Evolutionary conservation across 116 monocot species (phyloP), one percentile per base, ranked within the genome.

Genomic region (Zostera marina): DNA sequence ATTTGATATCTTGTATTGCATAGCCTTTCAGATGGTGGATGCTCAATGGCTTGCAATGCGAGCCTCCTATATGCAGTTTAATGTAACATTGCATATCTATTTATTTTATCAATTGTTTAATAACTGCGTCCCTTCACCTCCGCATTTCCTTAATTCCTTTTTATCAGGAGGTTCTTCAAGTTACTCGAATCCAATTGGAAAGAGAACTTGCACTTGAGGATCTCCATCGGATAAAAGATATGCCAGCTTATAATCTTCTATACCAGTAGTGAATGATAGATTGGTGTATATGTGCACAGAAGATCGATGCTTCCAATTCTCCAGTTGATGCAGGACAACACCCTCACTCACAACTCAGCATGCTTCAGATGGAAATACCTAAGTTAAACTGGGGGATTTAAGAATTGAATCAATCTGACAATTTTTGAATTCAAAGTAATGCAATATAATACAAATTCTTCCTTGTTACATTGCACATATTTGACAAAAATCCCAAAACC

Each of bases 11-110:
- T 56, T 94, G 42, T 94, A 81, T 56, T 84, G 88, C 61, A 77
- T 88, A 84, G 81, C 94, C 16, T 94, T 94, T 70, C 77, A 88
- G 62, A 84, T 88, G 84, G 71, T 94, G 81, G 94, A 88, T 72
- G 81, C 84, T 9, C 88, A 84, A 53, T 88, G 94, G 94, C 79
- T 94, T 11, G 94, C 88, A 1, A 82, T 81, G 77, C 51, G 68
- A 12, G 94, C 94, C 64, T 81, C 88, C 22, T 94, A 94, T 55
- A 69, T 94, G 77, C 79, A 94, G 41, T 94, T 94, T 59, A 94
- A 85, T 44, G 94, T 91, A 71, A 22, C 52, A 8, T 21, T 15
- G 23, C 1, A 23, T 45, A 8, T 32, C 12, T 58, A 14, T 14
- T 9, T 41, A 8, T 63, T 15, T 54, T 6, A 22, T 64, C 32